Evolutionary conservation across 2,329 filamentous ascomycete species (phyloP), one percentile per base, ranked within the genome.

Genomic region (Aspergillus aculeatinus): DNA sequence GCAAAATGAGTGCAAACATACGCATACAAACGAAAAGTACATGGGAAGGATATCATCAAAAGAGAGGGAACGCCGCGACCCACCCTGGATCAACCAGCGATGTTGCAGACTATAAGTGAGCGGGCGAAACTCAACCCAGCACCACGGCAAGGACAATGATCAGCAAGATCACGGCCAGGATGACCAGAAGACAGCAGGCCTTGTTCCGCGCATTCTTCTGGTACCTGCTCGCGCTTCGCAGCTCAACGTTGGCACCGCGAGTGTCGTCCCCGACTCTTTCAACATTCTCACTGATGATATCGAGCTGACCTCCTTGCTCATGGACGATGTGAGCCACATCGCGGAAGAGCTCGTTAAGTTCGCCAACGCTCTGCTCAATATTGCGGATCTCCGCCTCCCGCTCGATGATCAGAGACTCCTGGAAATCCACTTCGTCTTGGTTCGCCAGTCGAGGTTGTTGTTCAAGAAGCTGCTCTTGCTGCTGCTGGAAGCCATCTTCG

Each of bases 321-420:
- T 87, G 87, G 54, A 99, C 93, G 76, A 99, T 97, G 76, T 96
- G 92, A 51, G 94, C 95, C n/a, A 99, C 92, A 80, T 99, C 94
- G 64, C 93, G 85, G 82, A 99, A 99, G 48, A 99, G 84, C 72
- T 98, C 95, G 70, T 99, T 99, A 63, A 99, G 81, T 71, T 99
- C 95, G 58, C 90, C 90, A 6, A 99, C 95, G 58, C 91, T 92
- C 76, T 97, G 93, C 79, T 98, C 95, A 70, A 99, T 99, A 74
- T 96, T 96, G 63, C 93, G 89, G 67, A 99, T 99, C 80, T 99
- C 95, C 59, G 92, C 88, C 77, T 99, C 95, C 57, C 96, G 92
- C 82, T 99, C 94, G 62, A 96, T 89, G 72, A 99, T 99, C 60
- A 99, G 82, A 16, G 90, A 88, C 68, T 99, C 95, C 73, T 99